These are phyloP conservation scores for Collybia nuda DNA, from an alignment of 768 basidiomycete genomes.

Conservation along the genomic window DNA sequence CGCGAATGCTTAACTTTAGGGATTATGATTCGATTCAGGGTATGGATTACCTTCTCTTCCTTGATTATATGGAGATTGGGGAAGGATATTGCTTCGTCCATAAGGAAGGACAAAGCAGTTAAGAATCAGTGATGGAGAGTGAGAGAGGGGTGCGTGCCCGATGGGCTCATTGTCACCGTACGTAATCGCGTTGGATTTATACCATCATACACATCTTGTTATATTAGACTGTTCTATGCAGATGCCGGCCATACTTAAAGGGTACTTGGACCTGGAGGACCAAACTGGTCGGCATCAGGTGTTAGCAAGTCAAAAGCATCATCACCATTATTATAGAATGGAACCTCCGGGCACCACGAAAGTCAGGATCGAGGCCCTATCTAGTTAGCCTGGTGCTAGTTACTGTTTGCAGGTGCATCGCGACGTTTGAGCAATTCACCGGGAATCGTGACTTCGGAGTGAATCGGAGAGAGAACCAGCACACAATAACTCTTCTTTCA, in stretches of 20 bases:
- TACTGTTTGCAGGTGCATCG: too few species aligned
- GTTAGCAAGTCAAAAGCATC: too few species aligned
- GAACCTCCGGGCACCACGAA: too few species aligned
- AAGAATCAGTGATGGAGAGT: slow-evolving; percentile 13
- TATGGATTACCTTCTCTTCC: slow-evolving; percentile 30
- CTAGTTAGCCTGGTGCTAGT: too few species aligned
- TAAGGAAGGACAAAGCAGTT: slow-evolving; percentile 11
- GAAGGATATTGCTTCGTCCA: slow-evolving; percentile 26
- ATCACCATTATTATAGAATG: too few species aligned
- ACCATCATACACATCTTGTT: slow-evolving; percentile 13
- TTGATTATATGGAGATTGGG: slow-evolving; percentile 35
- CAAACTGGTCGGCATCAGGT: too few species aligned
- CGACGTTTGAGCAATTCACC: too few species aligned
- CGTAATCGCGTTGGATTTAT: slow-evolving; percentile 7
- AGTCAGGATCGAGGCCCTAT: too few species aligned
- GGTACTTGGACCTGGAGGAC: too few species aligned
- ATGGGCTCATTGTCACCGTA: slow-evolving; percentile 3
- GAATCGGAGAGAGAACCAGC: too few species aligned
- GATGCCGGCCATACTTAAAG: not conserved
- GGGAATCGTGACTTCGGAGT: too few species aligned
- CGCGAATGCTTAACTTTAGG: not conserved
- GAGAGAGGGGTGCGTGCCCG: slow-evolving; percentile 1
- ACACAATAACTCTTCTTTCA: too few species aligned
- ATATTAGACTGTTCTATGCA: not conserved
- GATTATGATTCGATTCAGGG: slow-evolving; percentile 15